phyloP scores from a whole-genome alignment of 2,329 filamentous ascomycete genomes.

The Akanthomyces muscarius region DNA sequence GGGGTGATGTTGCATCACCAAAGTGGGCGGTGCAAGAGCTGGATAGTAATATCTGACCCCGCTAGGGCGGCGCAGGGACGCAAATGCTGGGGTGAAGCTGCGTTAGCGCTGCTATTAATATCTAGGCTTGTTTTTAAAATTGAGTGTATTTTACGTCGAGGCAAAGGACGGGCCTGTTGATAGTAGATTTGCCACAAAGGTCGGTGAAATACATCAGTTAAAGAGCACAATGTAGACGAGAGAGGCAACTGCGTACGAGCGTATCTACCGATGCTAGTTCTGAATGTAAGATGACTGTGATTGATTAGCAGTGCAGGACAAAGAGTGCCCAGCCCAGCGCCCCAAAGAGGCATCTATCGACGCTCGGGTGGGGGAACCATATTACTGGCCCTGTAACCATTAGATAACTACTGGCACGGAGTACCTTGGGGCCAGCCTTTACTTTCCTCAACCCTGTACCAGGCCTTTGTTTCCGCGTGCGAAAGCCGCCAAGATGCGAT shows the following conservation, averaged over 20 bases:
- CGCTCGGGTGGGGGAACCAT: neutral
- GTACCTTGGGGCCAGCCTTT: neutral
- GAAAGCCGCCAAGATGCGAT: slow-evolving; percentile 12
- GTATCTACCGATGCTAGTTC: too few species aligned
- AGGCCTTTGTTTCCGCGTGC: neutral
- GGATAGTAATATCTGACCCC: slow-evolving; percentile 13
- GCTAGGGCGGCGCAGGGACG: neutral
- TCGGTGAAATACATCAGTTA: neutral
- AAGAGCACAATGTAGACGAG: too few species aligned
- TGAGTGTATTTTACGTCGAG: neutral
- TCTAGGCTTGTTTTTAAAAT: neutral
- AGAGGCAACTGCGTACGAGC: neutral
- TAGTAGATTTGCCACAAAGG: neutral
- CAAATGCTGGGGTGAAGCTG: neutral
- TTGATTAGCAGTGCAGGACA: neutral
- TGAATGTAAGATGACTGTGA: neutral
- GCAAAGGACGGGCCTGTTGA: neutral
- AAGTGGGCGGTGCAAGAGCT: slow-evolving; percentile 2
- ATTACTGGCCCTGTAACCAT: neutral
- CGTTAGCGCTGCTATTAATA: slow-evolving; percentile 10
- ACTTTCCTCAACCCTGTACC: neutral
- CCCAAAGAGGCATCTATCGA: slow-evolving; percentile 5
- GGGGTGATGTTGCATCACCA: slow-evolving; percentile 1
- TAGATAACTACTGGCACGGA: neutral
- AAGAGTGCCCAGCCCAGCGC: neutral